Evolutionary conservation across 2,329 filamentous ascomycete species (phyloP).

Genomic region (Fusarium succisae): DNA sequence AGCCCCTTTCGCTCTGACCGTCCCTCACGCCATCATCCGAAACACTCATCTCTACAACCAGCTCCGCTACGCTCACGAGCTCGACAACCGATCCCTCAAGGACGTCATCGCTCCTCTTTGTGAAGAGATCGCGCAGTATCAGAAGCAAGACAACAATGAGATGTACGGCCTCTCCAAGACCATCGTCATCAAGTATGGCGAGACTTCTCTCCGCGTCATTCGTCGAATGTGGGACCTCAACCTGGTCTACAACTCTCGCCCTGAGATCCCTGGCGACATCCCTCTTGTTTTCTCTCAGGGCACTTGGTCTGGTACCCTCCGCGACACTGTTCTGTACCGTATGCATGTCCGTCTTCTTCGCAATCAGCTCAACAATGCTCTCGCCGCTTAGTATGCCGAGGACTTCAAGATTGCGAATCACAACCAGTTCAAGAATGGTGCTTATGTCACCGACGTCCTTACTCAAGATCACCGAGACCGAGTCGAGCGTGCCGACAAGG

Average conservation of each 20-base stretch:
- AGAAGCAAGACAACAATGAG: slow-evolving; percentile 4
- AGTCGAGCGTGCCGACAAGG: slow-evolving; percentile 9
- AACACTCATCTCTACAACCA: slow-evolving; percentile 19
- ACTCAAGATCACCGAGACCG: slow-evolving; percentile 22
- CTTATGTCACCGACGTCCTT: slow-evolving; percentile 25
- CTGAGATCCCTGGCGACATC: slow-evolving; percentile 16
- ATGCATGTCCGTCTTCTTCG: slow-evolving; percentile 27
- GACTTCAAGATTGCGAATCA: slow-evolving; percentile 14
- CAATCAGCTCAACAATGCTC: slow-evolving; percentile 20
- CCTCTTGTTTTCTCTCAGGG: slow-evolving; percentile 9
- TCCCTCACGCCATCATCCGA: slow-evolving; percentile 20
- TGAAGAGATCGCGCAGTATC: slow-evolving; percentile 19
- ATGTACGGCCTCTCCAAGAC: slow-evolving; percentile 30
- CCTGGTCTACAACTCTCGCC: slow-evolving; percentile 19
- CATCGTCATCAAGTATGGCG: slow-evolving; percentile 34
- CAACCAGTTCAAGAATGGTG: not conserved
- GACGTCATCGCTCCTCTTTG: slow-evolving; percentile 14
- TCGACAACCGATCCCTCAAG: slow-evolving; percentile 17
- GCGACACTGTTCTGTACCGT: slow-evolving; percentile 13
- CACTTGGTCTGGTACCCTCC: slow-evolving; percentile 15
- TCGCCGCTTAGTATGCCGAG: slow-evolving; percentile 35
- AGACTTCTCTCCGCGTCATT: slow-evolving; percentile 27
- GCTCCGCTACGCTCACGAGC: not conserved
- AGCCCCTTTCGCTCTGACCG: not conserved
- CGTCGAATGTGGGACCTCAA: slow-evolving; percentile 34